Percentiles rank a stretch among this genome's conserved stretches.
Evolutionary conservation across 129 eudicot species (phyloP).

Genomic region (Saussurea involucrata): DNA sequence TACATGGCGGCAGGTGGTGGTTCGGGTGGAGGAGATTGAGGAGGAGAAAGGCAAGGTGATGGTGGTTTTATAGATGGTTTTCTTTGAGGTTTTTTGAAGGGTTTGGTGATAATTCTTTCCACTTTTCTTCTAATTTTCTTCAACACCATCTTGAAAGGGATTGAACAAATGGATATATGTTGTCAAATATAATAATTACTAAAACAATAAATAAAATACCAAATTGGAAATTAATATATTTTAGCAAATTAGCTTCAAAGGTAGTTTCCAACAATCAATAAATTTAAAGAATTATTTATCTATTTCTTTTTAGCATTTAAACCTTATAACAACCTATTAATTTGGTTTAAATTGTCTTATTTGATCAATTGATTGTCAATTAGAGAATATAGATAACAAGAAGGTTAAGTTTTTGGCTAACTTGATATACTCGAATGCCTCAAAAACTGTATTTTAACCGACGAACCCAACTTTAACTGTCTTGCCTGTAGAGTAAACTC

Average conservation of each 20-base stretch:
- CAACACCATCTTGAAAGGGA: slow-evolving; percentile 36
- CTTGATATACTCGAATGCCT: neutral
- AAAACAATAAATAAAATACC: neutral
- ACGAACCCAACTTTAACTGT: neutral
- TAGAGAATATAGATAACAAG: neutral
- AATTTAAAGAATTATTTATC: neutral
- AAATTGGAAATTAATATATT: neutral
- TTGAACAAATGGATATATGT: neutral
- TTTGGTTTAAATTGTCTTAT: neutral
- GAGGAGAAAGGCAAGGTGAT: slow-evolving; percentile 14
- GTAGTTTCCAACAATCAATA: neutral
- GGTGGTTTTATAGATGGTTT: slow-evolving; percentile 27
- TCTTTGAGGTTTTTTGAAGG: slow-evolving; percentile 51
- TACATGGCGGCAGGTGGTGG: slow-evolving; percentile 31
- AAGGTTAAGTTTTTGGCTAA: neutral
- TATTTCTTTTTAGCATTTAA: neutral
- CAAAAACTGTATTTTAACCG: neutral
- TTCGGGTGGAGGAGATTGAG: slow-evolving; percentile 42
- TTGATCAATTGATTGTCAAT: neutral
- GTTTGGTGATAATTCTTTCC: slow-evolving; percentile 50
- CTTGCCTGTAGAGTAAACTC: neutral
- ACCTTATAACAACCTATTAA: neutral
- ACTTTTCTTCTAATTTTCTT: slow-evolving; percentile 58
- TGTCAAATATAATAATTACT: neutral
- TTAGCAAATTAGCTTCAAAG: neutral